A percentile compares a stretch with the other conserved stretches of the same genome.
phyloP scores from a whole-genome alignment of 225 moss, liverwort and hornwort species.

The Bryoerythrophyllum caledonicum region DNA sequence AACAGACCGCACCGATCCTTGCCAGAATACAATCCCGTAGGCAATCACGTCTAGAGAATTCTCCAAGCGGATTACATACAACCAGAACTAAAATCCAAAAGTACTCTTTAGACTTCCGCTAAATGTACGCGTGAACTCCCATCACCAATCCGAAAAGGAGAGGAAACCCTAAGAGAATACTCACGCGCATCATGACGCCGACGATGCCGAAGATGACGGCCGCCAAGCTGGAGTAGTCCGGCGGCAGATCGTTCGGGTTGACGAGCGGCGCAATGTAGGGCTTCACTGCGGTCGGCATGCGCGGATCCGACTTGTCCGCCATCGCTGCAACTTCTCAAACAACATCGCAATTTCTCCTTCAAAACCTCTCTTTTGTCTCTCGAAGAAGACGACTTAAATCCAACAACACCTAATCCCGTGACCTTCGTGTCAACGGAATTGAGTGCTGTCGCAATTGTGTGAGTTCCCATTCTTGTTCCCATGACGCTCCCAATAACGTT shows the following conservation, averaged over 20 bases:
- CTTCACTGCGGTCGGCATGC: conserved; percentile 69
- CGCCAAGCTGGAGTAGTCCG: conserved; percentile 83
- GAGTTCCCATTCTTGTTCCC: neutral
- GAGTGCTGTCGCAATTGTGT: neutral
- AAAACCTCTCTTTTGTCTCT: neutral
- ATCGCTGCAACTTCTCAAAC: conserved; percentile 17
- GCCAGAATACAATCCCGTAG: neutral
- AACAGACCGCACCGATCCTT: neutral
- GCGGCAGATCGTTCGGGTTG: conserved; percentile 72
- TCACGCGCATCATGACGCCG: conserved; percentile 88
- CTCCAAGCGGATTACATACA: neutral
- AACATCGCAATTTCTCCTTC: neutral
- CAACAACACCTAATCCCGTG: neutral
- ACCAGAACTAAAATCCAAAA: conserved; percentile 6
- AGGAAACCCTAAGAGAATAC: neutral
- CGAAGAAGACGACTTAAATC: neutral
- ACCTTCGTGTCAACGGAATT: neutral
- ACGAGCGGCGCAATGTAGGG: conserved; percentile 52
- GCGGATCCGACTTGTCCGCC: conserved; percentile 73
- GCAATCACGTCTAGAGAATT: neutral
- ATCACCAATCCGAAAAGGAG: neutral
- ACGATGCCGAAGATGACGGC: conserved; percentile 77
- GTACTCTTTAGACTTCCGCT: neutral
- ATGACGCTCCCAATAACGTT: neutral
- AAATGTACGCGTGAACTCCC: too few species aligned